Conservation (phyloP, 441 rosid genomes). For the Omphalea diandra region DNA sequence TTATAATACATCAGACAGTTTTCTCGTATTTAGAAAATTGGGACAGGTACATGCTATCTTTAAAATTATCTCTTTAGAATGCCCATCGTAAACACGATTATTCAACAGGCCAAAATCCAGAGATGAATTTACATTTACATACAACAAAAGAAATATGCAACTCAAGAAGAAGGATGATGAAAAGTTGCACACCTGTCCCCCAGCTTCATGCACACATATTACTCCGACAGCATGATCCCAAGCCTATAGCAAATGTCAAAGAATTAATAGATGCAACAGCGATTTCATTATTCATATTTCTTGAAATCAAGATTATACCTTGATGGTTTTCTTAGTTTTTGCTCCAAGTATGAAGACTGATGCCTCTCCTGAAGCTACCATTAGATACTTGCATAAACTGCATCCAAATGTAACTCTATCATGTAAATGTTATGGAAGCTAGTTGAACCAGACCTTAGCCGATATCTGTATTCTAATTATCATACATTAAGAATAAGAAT, state of each 20-base stretch:
- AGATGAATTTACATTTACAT: neutral
- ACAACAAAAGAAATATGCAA: neutral
- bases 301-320: conserved; percentile 31
- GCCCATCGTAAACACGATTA: too few relatives aligned
- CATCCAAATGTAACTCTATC: conserved; percentile 19
- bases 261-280: conserved; percentile 3
- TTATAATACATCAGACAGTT: neutral
- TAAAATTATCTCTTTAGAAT: neutral
- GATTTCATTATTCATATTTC: conserved; percentile 1
- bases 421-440: conserved; percentile 4
- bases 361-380: conserved; percentile 66
- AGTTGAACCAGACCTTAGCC: neutral
- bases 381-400: conserved; percentile 69
- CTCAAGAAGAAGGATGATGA: conserved; percentile 5
- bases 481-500: neutral
- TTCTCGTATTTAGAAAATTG: neutral
- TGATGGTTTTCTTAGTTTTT: conserved; percentile 32
- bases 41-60: neutral
- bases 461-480: neutral
- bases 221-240: conserved; percentile 98
- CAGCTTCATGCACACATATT: conserved; percentile 86
- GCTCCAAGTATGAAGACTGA: conserved; percentile 47
- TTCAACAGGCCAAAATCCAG: too few relatives aligned
- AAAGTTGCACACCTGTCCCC: conserved; percentile 67
- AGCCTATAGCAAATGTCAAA: conserved; percentile 40